Evolutionary conservation across 1,139 yeast genomes (phyloP), one percentile per base, ranked within the genome.

Genomic region (Magnusiomyces magnusii): DNA sequence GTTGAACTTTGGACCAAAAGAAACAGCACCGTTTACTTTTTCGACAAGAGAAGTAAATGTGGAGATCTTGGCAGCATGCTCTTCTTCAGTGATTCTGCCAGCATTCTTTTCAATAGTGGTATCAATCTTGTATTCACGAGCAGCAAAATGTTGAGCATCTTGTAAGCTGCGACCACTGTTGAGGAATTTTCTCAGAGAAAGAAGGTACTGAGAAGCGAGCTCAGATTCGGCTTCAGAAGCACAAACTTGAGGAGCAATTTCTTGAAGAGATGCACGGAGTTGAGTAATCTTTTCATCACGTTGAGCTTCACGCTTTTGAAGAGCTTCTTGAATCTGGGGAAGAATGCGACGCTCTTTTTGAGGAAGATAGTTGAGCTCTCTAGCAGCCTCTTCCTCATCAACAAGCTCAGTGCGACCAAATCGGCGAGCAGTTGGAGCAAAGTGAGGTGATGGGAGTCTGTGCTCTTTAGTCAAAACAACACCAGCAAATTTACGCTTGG

Each of bases 401-500:
- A 69, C 71, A 39, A 91, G 74, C 54, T 80, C 77, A 19, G 75
- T 79, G 66, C 82, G 84, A 0, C 98, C 98, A 67, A 93, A 85
- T 72, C 98, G 80, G 75, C 99, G 83, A 31, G 82, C 78, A 56
- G 93, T 80, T 55, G 98, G 97, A 31, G 80, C 86, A 72, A 92
- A 92, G 71, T 93, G 98, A 10, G 95, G 89, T 13, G 90, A 84
- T 44, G 99, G 99, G 54, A 93, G 79, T 60, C 78, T 75, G 52
- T 82, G 75, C 2, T 84, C 86, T 63, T 80, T 79, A 54, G 77
- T 77, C 61, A 93, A 78, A 1, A 96, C 92, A 57, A 93, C 85
- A 50, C 99, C 99, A 60, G 91, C 90, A 69, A 88, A 88, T 71
- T 86, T 87, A 72, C 98, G 83, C 70, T 84, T 82, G 51, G 98